Conservation (phyloP, 2,329 filamentous ascomycete genomes). For the Pleoardoris graminearum region DNA sequence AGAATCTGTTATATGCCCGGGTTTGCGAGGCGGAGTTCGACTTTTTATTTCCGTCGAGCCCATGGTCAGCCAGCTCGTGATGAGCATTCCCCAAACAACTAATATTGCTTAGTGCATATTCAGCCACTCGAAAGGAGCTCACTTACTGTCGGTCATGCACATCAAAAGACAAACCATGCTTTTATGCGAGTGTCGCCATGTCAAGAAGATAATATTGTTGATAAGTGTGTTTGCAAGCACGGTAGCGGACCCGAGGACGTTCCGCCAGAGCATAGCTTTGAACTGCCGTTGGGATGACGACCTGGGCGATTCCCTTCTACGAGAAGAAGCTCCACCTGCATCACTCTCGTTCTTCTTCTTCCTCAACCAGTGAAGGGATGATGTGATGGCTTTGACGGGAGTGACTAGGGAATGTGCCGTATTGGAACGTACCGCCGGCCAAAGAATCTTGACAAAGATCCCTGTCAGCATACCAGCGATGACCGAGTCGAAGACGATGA, state of each 20-base stretch:
- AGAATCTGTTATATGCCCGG: background rate
- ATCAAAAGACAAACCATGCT: slow-evolving; percentile 44
- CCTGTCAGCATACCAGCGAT: slow-evolving; percentile 40
- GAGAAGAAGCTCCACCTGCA: background rate
- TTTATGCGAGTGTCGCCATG: slow-evolving; percentile 28
- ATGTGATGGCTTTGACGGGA: background rate
- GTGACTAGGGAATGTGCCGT: background rate
- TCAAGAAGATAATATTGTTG: slow-evolving; percentile 40
- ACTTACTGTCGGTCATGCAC: slow-evolving; percentile 46
- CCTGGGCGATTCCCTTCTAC: background rate
- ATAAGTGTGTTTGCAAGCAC: slow-evolving; percentile 40
- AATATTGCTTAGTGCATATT: background rate
- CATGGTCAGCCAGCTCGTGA: slow-evolving; percentile 25
- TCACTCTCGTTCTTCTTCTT: background rate
- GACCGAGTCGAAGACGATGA: slow-evolving; percentile 40
- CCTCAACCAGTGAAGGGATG: background rate
- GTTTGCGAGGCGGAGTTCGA: background rate
- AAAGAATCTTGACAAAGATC: slow-evolving; percentile 42
- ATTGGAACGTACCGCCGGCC: slow-evolving; percentile 21
- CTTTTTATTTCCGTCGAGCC: slow-evolving; percentile 11
- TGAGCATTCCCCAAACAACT: slow-evolving; percentile 25
- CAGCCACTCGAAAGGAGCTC: background rate
- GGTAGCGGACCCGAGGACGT: slow-evolving; percentile 32
- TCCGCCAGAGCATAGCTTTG: slow-evolving; percentile 28
- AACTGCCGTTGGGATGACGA: slow-evolving; percentile 14